Evolutionary conservation across 495 filamentous ascomycete species (phyloP).

Genomic region (Xylaria telfairii): DNA sequence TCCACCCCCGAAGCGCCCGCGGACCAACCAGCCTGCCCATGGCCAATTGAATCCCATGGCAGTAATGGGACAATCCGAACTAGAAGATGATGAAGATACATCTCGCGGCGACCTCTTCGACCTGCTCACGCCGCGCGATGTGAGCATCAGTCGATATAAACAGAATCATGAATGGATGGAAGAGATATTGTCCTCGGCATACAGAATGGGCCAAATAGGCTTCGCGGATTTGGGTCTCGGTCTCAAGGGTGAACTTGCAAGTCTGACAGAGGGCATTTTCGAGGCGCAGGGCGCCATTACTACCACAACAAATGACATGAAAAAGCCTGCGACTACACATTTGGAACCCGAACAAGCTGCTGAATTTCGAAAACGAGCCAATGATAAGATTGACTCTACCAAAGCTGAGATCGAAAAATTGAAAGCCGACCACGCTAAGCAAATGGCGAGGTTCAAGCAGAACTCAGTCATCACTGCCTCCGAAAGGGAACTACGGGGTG

Average conservation of each 20-base stretch:
- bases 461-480: conserved; percentile 67
- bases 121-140: conserved; percentile 82
- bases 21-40: conserved; percentile 41
- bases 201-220: conserved; percentile 79
- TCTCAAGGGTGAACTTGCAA: conserved; percentile 81
- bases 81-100: conserved; percentile 90
- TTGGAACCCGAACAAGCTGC: conserved; percentile 71
- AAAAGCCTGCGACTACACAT: conserved; percentile 62
- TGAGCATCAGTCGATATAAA: conserved; percentile 81
- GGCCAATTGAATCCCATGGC: conserved; percentile 33
- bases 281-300: conserved; percentile 65
- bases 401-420: conserved; percentile 81
- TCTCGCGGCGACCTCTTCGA: conserved; percentile 87
- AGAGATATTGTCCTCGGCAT: conserved; percentile 90
- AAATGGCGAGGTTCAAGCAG: conserved; percentile 74
- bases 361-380: conserved; percentile 77
- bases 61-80: conserved; percentile 50
- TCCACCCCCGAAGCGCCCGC: conserved; percentile 54
- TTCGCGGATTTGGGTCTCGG: conserved; percentile 87
- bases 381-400: conserved; percentile 66
- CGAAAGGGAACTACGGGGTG: conserved; percentile 66
- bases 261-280: conserved; percentile 79
- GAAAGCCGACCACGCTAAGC: conserved; percentile 75
- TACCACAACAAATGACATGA: conserved; percentile 48
- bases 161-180: conserved; percentile 99